Base-by-base conservation (phyloP, 108 stramenopile species). In the Asterionellopsis glacialis region DNA sequence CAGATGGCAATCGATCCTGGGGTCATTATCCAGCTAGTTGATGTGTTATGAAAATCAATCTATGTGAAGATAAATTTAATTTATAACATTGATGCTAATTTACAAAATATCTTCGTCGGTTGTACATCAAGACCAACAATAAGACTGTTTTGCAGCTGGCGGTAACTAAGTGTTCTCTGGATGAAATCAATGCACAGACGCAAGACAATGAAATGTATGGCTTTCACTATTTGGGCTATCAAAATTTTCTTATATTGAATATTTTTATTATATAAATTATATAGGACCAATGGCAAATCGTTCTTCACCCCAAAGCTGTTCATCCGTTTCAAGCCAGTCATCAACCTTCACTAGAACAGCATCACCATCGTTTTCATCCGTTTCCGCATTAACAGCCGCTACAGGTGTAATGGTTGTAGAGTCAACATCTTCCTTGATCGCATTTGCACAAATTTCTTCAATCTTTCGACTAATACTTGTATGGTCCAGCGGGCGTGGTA, bases 271-370 rank as follows among this genome's bases (percentile, higher is more conserved):
- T 16, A 9, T 28, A 5, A n/a, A 40, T 76, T 55, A 87, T 0
- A 87, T 28, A 14, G 88, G 88, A 19, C 88, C 88, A 49, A 86
- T 67, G 1, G 79, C 63, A 67, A 61, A 84, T 53, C 74, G 60
- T 62, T 82, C 80, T 70, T 85, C 77, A 45, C 81, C 80, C 84
- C 85, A 85, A 49, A 84, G 42, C 55, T 81, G 85, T 24, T 87
- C 82, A 52, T 87, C 86, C 12, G 90, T 83, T 27, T 79, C 79
- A 41, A 88, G 69, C 82, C 84, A 91, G 58, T 88, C 82, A 24
- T 86, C 72, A 52, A 86, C 56, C 3, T 69, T 76, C 1, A 92
- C 84, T 41, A 92, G 27, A 24, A 87, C 72, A 41, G 71, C 80
- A 28, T 73, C 79, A 22, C 63, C 75, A 47, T 82, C 83, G 24